phyloP scores from a whole-genome alignment of 371 early-diverging fungal genomes.

The Rhizopus sp. region DNA sequence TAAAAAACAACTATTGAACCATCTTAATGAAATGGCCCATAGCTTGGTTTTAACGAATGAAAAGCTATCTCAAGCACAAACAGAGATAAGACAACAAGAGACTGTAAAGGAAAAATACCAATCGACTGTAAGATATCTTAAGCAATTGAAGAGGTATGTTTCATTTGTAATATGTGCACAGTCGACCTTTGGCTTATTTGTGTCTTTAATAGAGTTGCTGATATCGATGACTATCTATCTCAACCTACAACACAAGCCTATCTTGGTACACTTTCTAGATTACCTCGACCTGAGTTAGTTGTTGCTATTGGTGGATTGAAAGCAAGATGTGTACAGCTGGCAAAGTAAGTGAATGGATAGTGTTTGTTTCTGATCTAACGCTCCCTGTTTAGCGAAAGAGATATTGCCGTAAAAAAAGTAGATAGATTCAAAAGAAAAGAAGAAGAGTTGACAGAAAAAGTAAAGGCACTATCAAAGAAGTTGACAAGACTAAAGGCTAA shows the following conservation, averaged over 20 bases:
- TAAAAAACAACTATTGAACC: not conserved
- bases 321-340: not conserved
- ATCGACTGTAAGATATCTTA: not conserved
- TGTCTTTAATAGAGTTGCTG: conserved; percentile 15
- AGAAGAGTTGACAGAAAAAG: not conserved
- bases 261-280: not conserved
- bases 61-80: not conserved
- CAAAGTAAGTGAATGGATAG: not conserved
- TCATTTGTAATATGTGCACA: not conserved
- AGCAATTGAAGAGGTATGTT: not conserved
- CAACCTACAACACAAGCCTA: not conserved
- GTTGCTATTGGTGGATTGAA: not conserved
- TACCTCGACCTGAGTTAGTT: not conserved
- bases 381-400: not conserved
- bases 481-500: not conserved
- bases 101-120: not conserved
- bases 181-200: not conserved
- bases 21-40: not conserved
- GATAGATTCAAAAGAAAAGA: not conserved
- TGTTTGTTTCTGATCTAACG: not conserved
- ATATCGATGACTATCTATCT: conserved; percentile 10
- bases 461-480: not conserved
- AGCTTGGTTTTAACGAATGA: not conserved
- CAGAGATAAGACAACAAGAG: not conserved
- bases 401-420: not conserved